Conservation (phyloP, 176 grass and related monocot species). For the Olyra latifolia region DNA sequence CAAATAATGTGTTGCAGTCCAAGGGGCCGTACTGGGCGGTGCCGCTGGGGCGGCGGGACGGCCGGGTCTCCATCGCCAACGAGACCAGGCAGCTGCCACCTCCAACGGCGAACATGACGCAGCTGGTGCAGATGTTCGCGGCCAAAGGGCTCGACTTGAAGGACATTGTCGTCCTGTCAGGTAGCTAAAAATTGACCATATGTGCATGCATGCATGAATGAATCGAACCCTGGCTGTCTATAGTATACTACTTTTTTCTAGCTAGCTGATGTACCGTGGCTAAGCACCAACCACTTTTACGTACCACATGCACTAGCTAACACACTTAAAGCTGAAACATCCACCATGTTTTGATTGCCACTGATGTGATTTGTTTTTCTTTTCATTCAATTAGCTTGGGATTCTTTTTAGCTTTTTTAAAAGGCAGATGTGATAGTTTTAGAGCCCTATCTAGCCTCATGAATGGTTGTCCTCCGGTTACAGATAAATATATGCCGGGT, state of each 20-base stretch:
- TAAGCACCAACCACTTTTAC: background rate
- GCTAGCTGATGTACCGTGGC: background rate
- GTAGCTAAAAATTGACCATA: constrained; percentile 37
- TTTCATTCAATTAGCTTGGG: too few relatives aligned
- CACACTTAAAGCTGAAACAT: background rate
- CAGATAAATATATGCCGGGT: too few relatives aligned
- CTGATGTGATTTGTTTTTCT: too few relatives aligned
- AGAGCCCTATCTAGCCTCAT: too few relatives aligned
- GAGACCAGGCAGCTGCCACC: constrained; percentile 46
- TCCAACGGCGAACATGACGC: constrained; percentile 36
- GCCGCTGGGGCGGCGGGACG: constrained; percentile 54
- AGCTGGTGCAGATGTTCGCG: constrained; percentile 41
- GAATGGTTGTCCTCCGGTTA: too few relatives aligned
- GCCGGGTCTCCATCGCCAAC: constrained; percentile 33
- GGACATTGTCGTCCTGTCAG: constrained; percentile 60
- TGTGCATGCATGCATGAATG: background rate
- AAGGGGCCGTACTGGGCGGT: constrained; percentile 53
- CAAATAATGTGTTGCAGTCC: constrained; percentile 13
- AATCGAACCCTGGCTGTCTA: background rate
- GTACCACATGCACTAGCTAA: background rate
- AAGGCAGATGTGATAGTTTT: too few relatives aligned
- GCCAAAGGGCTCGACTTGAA: constrained; percentile 45
- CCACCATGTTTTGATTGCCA: too few relatives aligned
- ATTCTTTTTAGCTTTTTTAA: background rate
- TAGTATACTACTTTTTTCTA: background rate